A percentile compares a stretch with the other conserved stretches of the same genome.
Evolutionary conservation across 495 filamentous ascomycete genomes (phyloP).

Genomic region (Talaromyces nanjingensis): DNA sequence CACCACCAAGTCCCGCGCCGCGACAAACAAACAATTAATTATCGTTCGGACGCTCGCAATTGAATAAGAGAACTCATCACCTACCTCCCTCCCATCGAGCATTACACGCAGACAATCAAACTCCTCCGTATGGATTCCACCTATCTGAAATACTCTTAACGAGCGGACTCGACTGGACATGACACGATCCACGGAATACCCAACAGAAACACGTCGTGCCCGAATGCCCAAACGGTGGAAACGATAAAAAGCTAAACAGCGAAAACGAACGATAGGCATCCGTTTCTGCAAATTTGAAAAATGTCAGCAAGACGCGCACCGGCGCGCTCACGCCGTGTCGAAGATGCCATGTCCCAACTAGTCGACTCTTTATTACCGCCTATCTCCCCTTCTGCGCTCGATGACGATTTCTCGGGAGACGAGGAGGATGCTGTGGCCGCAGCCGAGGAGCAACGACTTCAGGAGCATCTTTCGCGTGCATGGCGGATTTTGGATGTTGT

Average conservation of each 20-base stretch:
- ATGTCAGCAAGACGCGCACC: conserved; percentile 32
- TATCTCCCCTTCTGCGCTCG: conserved; percentile 25
- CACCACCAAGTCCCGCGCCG: conserved; percentile 13
- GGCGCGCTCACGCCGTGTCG: conserved; percentile 40
- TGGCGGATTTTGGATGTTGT: conserved; percentile 33
- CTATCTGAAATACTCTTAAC: neutral
- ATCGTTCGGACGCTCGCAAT: neutral
- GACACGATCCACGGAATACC: neutral
- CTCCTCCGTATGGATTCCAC: neutral
- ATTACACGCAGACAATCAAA: neutral
- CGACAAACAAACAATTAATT: conserved; percentile 7
- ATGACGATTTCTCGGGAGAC: conserved; percentile 30
- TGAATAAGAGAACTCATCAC: neutral
- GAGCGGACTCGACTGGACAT: neutral
- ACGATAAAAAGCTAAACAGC: neutral
- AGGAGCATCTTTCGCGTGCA: conserved; percentile 34
- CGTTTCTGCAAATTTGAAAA: neutral
- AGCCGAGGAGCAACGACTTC: conserved; percentile 39
- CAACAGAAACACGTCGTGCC: neutral
- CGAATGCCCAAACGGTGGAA: neutral
- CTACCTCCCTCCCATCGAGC: neutral
- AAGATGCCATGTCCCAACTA: conserved; percentile 49
- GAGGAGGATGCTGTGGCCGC: conserved; percentile 36
- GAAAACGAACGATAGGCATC: too few relatives aligned
- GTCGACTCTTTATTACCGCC: conserved; percentile 43